Percentiles rank a stretch among this genome's conserved stretches.
Conservation (phyloP, 1,284 basidiomycete species). For the Vanrija pseudolonga region DNA sequence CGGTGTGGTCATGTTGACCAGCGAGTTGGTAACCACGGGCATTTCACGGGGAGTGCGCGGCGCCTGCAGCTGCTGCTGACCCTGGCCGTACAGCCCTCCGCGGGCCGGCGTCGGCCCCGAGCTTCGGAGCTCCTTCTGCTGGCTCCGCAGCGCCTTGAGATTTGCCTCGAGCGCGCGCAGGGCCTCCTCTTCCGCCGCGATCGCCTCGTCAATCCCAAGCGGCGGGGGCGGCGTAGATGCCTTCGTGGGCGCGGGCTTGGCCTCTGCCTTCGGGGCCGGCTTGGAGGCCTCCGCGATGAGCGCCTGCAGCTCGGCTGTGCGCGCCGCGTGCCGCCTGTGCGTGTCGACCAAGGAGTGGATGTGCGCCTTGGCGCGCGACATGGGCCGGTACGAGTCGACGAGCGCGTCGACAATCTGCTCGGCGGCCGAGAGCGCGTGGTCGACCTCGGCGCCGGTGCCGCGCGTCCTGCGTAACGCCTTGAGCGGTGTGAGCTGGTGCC, state of each 20-base stretch:
- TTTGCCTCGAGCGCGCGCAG: conserved; percentile 34
- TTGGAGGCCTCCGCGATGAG: conserved; percentile 29
- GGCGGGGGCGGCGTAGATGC: conserved; percentile 1
- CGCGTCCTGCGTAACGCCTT: conserved; percentile 20
- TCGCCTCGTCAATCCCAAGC: conserved; percentile 37
- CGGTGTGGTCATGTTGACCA: conserved; percentile 26
- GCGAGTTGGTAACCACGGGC: conserved; percentile 32
- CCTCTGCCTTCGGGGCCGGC: neutral
- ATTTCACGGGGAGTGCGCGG: neutral
- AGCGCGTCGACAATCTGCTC: conserved; percentile 43
- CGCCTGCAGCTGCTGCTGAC: neutral
- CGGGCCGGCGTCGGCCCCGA: neutral
- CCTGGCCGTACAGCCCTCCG: neutral
- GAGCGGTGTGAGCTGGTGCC: conserved; percentile 31
- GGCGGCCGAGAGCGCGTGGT: conserved; percentile 35
- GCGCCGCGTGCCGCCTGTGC: conserved; percentile 30
- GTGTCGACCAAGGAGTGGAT: conserved; percentile 27
- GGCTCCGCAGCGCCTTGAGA: conserved; percentile 24
- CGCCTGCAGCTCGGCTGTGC: conserved; percentile 35
- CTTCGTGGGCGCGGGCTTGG: neutral
- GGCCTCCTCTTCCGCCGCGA: conserved; percentile 44
- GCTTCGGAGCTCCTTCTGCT: neutral
- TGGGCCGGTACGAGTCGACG: conserved; percentile 16
- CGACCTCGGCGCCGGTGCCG: conserved; percentile 28
- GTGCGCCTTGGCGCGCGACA: conserved; percentile 40